These are phyloP conservation scores for Candida endomychidarum DNA, from an alignment of 805 yeast genomes.

Conservation along the genomic window DNA sequence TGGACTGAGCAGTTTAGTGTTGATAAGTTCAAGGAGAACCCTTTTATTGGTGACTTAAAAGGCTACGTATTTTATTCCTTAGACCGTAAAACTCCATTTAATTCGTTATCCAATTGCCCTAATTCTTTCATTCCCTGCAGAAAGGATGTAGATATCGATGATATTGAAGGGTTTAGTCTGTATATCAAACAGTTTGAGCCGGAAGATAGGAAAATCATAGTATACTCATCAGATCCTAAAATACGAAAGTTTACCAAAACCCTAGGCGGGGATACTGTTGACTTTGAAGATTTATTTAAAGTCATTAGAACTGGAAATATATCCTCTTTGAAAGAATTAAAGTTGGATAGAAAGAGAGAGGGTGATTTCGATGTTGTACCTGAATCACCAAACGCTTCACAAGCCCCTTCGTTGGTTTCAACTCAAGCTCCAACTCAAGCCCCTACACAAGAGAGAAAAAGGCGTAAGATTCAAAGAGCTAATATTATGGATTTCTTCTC, in stretches of 20 bases:
- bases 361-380: no score
- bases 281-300: constrained; percentile 7
- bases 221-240: constrained; percentile 2
- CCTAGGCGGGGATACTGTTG: constrained; percentile 5
- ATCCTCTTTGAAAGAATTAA: background rate
- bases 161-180: background rate
- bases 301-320: constrained; percentile 4
- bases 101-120: no score
- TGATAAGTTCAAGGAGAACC: background rate
- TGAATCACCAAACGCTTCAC: no score
- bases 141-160: no score
- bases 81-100: no score
- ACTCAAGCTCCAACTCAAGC: background rate
- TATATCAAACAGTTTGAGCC: background rate
- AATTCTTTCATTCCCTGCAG: no score
- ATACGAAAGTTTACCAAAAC: constrained; percentile 5
- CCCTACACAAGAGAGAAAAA: constrained; percentile 20
- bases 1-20: background rate
- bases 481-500: constrained; percentile 33
- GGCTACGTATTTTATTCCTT: constrained; percentile 1
- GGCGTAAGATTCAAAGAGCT: constrained; percentile 33
- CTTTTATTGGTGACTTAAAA: background rate
- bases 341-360: constrained; percentile 3
- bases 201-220: background rate
- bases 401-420: no score